Evolutionary conservation across 345 rosid species (phyloP).

Genomic region (Crucihimalaya himalaica): DNA sequence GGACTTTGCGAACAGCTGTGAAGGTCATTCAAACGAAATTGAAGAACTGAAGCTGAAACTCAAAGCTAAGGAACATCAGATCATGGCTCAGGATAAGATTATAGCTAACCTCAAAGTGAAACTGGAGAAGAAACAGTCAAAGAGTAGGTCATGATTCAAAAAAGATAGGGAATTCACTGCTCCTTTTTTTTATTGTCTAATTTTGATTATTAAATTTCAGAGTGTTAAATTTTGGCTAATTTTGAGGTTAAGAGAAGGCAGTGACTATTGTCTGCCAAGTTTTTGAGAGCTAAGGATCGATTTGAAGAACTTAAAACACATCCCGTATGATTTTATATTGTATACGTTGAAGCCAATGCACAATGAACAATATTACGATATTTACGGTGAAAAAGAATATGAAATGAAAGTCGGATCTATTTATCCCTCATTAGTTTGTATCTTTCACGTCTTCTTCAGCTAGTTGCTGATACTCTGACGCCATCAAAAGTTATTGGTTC

Average conservation of each 20-base stretch:
- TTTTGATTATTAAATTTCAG: too few relatives aligned
- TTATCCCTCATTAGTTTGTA: background rate
- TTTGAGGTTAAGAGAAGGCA: background rate
- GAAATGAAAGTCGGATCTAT: conserved; percentile 16
- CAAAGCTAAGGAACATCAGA: conserved; percentile 41
- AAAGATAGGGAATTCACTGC: background rate
- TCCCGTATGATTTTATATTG: conserved; percentile 9
- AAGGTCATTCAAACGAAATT: conserved; percentile 49
- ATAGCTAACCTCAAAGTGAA: conserved; percentile 46
- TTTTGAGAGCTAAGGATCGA: background rate
- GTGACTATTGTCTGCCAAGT: conserved; percentile 12
- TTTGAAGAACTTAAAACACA: conserved; percentile 1
- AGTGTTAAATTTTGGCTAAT: background rate
- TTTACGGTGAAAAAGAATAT: conserved; percentile 26
- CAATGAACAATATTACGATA: background rate
- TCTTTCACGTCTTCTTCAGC: background rate
- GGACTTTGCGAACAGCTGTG: background rate
- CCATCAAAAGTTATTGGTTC: conserved; percentile 12
- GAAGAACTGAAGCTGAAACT: conserved; percentile 56
- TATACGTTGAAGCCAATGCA: background rate
- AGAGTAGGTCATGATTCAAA: background rate
- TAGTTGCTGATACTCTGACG: background rate
- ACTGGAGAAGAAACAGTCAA: conserved; percentile 24
- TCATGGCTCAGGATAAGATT: conserved; percentile 50
- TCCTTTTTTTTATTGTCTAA: conserved; percentile 5